phyloP scores from a whole-genome alignment of 2,329 filamentous ascomycete genomes.

The Cercospora berteroae region DNA sequence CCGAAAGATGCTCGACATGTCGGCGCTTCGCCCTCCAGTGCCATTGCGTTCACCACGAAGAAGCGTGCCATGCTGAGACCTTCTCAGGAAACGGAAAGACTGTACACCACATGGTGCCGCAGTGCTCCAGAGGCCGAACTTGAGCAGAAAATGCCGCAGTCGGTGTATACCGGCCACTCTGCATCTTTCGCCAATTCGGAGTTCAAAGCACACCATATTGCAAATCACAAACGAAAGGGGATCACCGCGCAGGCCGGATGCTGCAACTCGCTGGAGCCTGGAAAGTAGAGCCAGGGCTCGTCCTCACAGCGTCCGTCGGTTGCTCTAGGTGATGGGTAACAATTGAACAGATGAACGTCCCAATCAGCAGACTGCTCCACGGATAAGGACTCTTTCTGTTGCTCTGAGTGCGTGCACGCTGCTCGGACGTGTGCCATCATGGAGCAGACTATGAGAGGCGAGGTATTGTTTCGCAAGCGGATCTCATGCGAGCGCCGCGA shows the following conservation, averaged over 20 bases:
- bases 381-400: background rate
- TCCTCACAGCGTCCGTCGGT: background rate
- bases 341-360: background rate
- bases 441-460: background rate
- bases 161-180: background rate
- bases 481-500: background rate
- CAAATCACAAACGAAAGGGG: background rate
- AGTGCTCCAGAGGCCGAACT: background rate
- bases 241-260: background rate
- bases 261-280: background rate
- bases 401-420: background rate
- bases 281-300: background rate
- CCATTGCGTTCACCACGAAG: background rate
- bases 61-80: background rate
- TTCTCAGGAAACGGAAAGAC: background rate
- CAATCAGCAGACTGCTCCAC: background rate
- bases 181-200: background rate
- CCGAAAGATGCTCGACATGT: background rate
- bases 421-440: background rate
- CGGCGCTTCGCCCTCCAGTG: background rate
- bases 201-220: background rate
- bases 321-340: background rate
- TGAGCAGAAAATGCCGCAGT: background rate
- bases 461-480: background rate
- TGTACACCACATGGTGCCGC: background rate